Evolutionary conservation across 768 basidiomycete species (phyloP).

Genomic region (Kondoa subrosea): DNA sequence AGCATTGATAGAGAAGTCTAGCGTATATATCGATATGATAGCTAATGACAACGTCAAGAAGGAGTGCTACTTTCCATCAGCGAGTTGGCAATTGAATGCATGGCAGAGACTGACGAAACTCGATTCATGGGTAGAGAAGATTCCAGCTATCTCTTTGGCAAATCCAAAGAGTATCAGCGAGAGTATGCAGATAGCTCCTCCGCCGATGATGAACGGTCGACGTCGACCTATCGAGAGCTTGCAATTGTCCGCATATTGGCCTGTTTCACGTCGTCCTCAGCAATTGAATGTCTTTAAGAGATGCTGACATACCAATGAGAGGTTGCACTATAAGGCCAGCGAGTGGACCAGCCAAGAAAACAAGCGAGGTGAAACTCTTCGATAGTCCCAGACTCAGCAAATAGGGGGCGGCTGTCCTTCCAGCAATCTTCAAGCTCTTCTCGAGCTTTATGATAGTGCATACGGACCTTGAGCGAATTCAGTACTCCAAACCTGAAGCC

Average conservation of each 20-base stretch:
- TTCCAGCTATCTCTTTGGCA: conserved; percentile 49
- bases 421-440: background rate
- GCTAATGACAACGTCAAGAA: conserved; percentile 47
- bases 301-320: conserved; percentile 56
- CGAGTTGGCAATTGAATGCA: background rate
- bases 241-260: conserved; percentile 70
- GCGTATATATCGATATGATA: conserved; percentile 71
- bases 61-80: background rate
- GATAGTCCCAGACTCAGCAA: conserved; percentile 18
- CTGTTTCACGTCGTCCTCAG: background rate
- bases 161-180: conserved; percentile 69
- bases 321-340: conserved; percentile 91
- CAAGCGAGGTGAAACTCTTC: conserved; percentile 43
- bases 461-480: conserved; percentile 7
- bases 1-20: conserved; percentile 96
- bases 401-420: conserved; percentile 15
- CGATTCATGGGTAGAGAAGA: background rate
- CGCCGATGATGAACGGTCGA: conserved; percentile 77
- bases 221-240: conserved; percentile 51
- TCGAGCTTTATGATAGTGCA: background rate
- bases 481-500: background rate
- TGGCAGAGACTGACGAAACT: background rate
- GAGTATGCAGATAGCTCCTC: conserved; percentile 50
- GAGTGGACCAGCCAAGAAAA: conserved; percentile 78
- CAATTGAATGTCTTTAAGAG: background rate